Evolutionary conservation across 1,284 basidiomycete genomes (phyloP).

Genomic region (Cryptococcus amylolentus): DNA sequence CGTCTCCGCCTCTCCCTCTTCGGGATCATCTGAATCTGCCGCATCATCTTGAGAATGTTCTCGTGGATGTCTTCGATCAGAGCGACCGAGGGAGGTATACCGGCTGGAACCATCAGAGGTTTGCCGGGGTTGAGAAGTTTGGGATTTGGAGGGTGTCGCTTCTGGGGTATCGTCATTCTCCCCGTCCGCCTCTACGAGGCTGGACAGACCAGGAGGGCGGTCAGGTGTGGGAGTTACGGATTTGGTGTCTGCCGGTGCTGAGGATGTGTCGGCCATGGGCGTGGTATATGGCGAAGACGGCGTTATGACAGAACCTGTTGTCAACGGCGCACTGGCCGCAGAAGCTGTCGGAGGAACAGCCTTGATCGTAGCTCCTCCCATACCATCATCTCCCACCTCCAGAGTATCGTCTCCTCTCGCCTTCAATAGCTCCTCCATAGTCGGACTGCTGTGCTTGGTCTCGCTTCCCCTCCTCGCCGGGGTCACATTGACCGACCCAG

Average conservation of each 20-base stretch:
- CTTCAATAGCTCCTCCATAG: conserved; percentile 1
- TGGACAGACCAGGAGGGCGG: neutral
- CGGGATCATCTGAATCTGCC: neutral
- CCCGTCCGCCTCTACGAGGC: neutral
- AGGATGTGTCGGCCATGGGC: conserved; percentile 8
- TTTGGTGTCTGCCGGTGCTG: neutral
- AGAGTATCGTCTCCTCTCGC: conserved; percentile 2
- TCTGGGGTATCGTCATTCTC: neutral
- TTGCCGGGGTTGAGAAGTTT: neutral
- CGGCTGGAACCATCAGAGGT: conserved; percentile 14
- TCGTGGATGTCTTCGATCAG: conserved; percentile 7
- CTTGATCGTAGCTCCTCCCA: conserved; percentile 23
- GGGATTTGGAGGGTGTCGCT: conserved; percentile 5
- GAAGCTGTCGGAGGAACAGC: conserved; percentile 8
- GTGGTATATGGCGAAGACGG: conserved; percentile 28
- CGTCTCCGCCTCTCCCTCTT: conserved; percentile 10
- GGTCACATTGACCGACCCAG: neutral
- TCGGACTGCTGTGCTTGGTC: conserved; percentile 14
- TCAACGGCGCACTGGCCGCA: neutral
- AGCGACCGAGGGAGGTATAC: conserved; percentile 24
- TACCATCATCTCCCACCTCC: conserved; percentile 11
- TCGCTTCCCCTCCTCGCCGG: neutral
- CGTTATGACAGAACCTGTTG: conserved; percentile 2
- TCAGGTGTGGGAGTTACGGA: conserved; percentile 31
- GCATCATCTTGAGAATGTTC: neutral